phyloP scores from a whole-genome alignment of 306 rosid genomes.

The Citrullus colocynthis region DNA sequence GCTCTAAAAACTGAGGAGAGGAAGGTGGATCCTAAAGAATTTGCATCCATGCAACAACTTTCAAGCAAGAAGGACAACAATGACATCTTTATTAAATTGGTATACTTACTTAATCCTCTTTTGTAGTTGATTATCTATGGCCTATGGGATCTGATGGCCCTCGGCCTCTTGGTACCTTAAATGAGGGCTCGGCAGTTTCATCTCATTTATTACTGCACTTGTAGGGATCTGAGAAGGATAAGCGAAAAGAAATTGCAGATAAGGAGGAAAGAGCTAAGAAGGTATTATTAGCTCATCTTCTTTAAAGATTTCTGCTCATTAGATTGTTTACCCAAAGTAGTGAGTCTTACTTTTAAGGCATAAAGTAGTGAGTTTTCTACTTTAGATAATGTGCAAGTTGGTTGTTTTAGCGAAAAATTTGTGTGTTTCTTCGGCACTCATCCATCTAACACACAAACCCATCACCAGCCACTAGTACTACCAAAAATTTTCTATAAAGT shows the following conservation, averaged over 20 bases:
- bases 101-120: conserved; percentile 6
- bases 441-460: background rate
- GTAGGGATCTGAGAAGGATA: conserved; percentile 88
- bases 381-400: background rate
- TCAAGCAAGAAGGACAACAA: conserved; percentile 75
- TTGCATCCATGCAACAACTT: conserved; percentile 73
- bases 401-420: background rate
- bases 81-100: conserved; percentile 78
- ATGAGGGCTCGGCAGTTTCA: background rate
- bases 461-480: background rate
- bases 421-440: background rate
- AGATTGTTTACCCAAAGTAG: background rate
- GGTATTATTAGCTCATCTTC: conserved; percentile 23
- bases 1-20: conserved; percentile 69
- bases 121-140: background rate
- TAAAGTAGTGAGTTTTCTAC: background rate
- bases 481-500: background rate
- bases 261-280: conserved; percentile 76
- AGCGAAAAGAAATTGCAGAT: conserved; percentile 66
- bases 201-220: background rate
- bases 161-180: background rate
- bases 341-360: background rate
- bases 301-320: background rate
- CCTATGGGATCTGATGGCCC: background rate
- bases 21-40: conserved; percentile 70